Evolutionary conservation across 495 filamentous ascomycete species (phyloP), one percentile per base, ranked within the genome.

Genomic region (Cenococcum geophilum): DNA sequence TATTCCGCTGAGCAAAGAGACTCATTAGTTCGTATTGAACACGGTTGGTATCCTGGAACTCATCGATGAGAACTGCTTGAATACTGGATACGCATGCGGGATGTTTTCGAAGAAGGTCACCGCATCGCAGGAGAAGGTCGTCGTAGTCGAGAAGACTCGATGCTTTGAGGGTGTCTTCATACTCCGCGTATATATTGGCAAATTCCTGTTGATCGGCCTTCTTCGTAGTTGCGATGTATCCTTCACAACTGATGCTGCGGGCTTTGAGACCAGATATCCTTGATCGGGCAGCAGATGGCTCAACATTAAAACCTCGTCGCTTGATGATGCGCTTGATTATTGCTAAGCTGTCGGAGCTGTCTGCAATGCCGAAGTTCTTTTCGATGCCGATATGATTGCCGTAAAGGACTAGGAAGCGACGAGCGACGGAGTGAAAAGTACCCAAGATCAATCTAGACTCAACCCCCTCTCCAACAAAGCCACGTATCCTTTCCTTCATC

Each of bases 1-100:
- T 82, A 49, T 81, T 78, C 36, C 77, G 70, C 23, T 88, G 80
- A 16, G 93, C 91, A 66, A 99, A 87, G 5, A 95, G 81, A 53
- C 84, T 86, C 92, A 97, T 97, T 50, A 99, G 74, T 55, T 97
- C 90, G 66, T 95, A 99, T 73, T 99, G 95, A 6, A 96, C 85
- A 18, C 87, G 77, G 64, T 99, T 99, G 1, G 95, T 99, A 70
- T 99, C 95, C 71, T 99, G 95, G 63, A 96, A 99, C 68, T 99
- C 95, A 68, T 99, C 95, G 63, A 99, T 93, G 45, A 99, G 76
- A 0, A 99, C 91, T 0, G 89, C 85, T 70, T 97, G 85, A 18
- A 99, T 83, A 70, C 95, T 96, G 4, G 85, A 86, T 1, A 96
- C 92, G 68, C 91, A 97, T n/a, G 85, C 76, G 0, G 91, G 92